Conservation (phyloP, 176 grass and related monocot genomes). For the Pharus latifolius region DNA sequence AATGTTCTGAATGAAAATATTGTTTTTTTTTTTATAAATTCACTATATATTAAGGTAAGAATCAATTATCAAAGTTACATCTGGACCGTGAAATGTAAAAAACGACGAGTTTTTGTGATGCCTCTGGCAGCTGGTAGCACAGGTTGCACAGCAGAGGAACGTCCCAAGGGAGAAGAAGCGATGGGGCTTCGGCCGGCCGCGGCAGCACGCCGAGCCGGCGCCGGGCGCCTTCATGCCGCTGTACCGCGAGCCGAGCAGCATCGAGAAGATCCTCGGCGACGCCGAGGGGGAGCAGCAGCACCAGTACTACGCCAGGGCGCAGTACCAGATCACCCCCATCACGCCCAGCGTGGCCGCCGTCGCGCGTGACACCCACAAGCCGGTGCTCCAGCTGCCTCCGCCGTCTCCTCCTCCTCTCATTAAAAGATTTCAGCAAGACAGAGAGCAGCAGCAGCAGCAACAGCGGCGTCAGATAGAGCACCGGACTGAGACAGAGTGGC, state of each 20-base stretch:
- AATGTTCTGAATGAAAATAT: no score
- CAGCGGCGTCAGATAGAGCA: slow-evolving; percentile 12
- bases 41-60: no score
- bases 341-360: no score
- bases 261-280: slow-evolving; percentile 93
- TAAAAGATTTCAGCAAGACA: slow-evolving; percentile 37
- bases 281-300: slow-evolving; percentile 54
- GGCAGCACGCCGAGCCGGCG: slow-evolving; percentile 23
- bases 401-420: slow-evolving; percentile 48
- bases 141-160: slow-evolving; percentile 4
- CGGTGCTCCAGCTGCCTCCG: not conserved
- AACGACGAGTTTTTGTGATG: no score
- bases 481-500: slow-evolving; percentile 38
- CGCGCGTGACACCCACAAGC: no score
- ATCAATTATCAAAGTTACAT: no score
- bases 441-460: slow-evolving; percentile 43
- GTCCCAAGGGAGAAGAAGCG: slow-evolving; percentile 62
- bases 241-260: slow-evolving; percentile 90
- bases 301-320: slow-evolving; percentile 36
- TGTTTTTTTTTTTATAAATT: no score
- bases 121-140: slow-evolving; percentile 41
- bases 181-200: slow-evolving; percentile 65
- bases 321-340: slow-evolving; percentile 35
- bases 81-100: no score
- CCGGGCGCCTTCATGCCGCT: slow-evolving; percentile 59